Conservation (phyloP, 2,329 filamentous ascomycete species). For the Alternaria triticimaculans region DNA sequence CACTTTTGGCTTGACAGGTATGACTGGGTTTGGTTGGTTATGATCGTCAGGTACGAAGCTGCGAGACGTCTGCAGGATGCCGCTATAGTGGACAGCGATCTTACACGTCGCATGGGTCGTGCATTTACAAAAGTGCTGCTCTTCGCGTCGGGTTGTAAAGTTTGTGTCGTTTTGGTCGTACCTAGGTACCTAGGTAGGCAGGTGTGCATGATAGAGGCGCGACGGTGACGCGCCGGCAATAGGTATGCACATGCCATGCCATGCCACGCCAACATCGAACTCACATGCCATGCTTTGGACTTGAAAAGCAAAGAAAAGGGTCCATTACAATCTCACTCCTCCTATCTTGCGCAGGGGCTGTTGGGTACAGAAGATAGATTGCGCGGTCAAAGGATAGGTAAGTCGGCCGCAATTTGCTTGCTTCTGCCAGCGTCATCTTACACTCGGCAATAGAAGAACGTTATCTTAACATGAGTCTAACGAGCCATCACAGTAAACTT, state of each 20-base stretch:
- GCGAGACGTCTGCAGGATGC: neutral
- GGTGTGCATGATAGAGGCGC: neutral
- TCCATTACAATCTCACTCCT: neutral
- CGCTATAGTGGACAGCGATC: neutral
- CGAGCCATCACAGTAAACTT: neutral
- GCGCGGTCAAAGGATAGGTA: neutral
- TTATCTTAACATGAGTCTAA: neutral
- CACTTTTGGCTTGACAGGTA: conserved; percentile 16
- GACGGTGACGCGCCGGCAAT: neutral
- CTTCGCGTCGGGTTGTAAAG: neutral
- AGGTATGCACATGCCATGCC: neutral
- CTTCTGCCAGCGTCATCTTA: neutral
- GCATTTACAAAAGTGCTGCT: neutral
- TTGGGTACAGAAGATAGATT: neutral
- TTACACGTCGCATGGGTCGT: neutral
- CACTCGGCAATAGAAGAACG: neutral
- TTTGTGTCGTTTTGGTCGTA: neutral
- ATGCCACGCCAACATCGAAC: neutral
- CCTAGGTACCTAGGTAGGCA: neutral
- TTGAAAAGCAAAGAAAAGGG: neutral
- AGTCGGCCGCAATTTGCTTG: neutral
- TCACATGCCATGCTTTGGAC: neutral
- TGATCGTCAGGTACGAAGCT: conserved; percentile 29
- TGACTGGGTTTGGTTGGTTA: conserved; percentile 16
- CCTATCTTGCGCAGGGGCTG: neutral